Base-by-base conservation (phyloP, 192 early-diverging fungal genomes). In the Mortierella alpina region DNA sequence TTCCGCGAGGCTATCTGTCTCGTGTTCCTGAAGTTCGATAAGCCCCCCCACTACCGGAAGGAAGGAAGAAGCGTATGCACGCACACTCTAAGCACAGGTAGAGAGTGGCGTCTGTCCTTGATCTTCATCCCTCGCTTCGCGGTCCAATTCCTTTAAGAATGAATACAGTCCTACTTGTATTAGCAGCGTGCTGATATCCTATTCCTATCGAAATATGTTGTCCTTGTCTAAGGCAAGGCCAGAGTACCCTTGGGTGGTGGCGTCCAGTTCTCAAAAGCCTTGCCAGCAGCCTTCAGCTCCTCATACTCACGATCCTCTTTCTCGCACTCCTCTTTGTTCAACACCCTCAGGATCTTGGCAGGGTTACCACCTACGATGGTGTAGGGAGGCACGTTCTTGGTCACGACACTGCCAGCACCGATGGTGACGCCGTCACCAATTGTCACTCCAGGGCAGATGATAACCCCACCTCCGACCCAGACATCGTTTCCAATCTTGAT, bases 291-390 rank as follows among this genome's bases (percentile, higher is more conserved):
- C 53, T 46, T 62, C 12, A 56, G 20, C 18, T 48, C 49, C 40
- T 68, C 64, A 18, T 44, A 72, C 55, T 72, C 77, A 4, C 59
- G 64, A 31, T 63, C 57, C 54, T 80, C 77, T 49, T 53, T 67
- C 44, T 80, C 65, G 23, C 69, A 72, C 15, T 80, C 70, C 47
- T 80, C 77, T 54, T 72, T 62, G 54, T 54, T 58, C 50, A 80
- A 39, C 4, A 72, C 77, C 52, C 87, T 92, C 54, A 96, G 82
- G 31, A 96, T 86, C 42, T 86, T 86, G 14, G 96, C 96, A 15
- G 97, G 97, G 66, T 94, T 97, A 4, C 97, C 97, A 0, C 83
- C 92, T 22, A 96, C 96, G 15, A 97, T 86, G 1, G 90, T 87
- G 57, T 93, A 87, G 7, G 90, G 70, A 7, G 91, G 91, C 0